Percentiles rank a stretch among this genome's conserved stretches.
Conservation (phyloP, 192 early-diverging fungal genomes). For the Coemansia sp. region DNA sequence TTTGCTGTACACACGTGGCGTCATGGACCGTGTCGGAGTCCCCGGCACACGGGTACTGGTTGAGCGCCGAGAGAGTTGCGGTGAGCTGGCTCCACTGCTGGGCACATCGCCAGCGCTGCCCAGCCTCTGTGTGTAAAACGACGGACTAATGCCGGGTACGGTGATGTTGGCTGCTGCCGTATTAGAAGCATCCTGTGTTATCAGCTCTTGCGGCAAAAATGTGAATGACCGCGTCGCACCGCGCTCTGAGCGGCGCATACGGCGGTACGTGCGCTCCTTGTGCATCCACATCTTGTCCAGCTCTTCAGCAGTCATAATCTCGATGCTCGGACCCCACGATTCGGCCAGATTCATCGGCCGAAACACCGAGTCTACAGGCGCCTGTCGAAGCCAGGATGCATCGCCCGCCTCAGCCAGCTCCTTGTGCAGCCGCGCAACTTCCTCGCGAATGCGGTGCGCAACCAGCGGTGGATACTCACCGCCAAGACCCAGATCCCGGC, state of each 20-base stretch:
- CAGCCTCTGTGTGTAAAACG: conserved; percentile 40
- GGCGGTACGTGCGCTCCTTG: conserved; percentile 52
- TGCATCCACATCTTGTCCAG: conserved; percentile 53
- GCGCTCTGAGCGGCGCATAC: conserved; percentile 51
- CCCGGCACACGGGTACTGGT: conserved; percentile 23
- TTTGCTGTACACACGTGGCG: conserved; percentile 42
- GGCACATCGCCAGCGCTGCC: conserved; percentile 24
- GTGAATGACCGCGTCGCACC: conserved; percentile 42
- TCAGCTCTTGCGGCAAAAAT: conserved; percentile 48
- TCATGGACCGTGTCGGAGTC: conserved; percentile 42
- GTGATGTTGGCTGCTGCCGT: conserved; percentile 16
- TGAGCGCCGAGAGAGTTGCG: conserved; percentile 26
- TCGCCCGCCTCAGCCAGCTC: conserved; percentile 45
- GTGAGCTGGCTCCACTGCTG: conserved; percentile 46
- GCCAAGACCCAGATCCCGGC: conserved; percentile 48
- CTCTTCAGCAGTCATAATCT: conserved; percentile 52
- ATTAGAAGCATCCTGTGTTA: conserved; percentile 24
- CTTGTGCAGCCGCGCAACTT: conserved; percentile 42
- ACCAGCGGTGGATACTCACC: conserved; percentile 53
- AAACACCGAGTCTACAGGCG: conserved; percentile 44
- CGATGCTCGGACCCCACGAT: conserved; percentile 51
- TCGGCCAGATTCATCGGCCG: conserved; percentile 44
- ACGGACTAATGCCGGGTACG: conserved; percentile 40
- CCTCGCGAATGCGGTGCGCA: conserved; percentile 52
- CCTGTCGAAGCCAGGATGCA: conserved; percentile 49